Base-by-base conservation (phyloP, 116 monocot species). In the Posidonia oceanica region DNA sequence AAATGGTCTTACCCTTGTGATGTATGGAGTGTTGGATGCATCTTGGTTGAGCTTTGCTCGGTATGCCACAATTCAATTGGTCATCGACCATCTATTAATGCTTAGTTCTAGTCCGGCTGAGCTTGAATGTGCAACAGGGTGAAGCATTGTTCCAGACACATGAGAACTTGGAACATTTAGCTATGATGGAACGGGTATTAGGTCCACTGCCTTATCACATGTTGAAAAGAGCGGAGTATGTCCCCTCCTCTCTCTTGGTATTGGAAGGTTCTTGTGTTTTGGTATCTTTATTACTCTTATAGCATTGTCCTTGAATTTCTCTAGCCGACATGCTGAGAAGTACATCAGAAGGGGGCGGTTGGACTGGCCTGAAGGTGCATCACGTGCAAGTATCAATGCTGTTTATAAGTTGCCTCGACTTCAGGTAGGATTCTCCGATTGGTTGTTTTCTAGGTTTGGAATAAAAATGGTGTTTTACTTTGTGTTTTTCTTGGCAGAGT, bases 1-100 rank as follows among this genome's bases (percentile, higher is more conserved):
- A 87, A 84, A 65, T 94, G 93, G 93, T 84, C 87, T 58, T 94
- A 89, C 71, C 85, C 87, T 4, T 94, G 93, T 80, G 93, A 94
- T 68, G 81, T 94, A 36, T 94, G 89, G 93, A 94, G 93, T 68
- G 63, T 87, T 18, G 93, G 93, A 11, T 94, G 93, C 75, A 89
- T 94, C 23, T 65, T 94, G 66, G 87, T 89, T 54, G 93, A 94
- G 67, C 89, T 94, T 60, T 94, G 93, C 76, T 80, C 93, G 82
- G 93, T 89, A 83, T 14, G 36, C n/a, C n/a, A 11, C 20, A 22
- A 36, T 29, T 68, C 16, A 23, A 53, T 13, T 29, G 7, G 12
- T 52, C 12, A 18, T 53, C 48, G 58, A 36, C 15, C 29, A 14
- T 3, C 10, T 66, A n/a, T 5, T 8, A 40, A 39, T 64, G 29